Evolutionary conservation across 1,284 basidiomycete species (phyloP).

Genomic region (Puccinia novopanici): DNA sequence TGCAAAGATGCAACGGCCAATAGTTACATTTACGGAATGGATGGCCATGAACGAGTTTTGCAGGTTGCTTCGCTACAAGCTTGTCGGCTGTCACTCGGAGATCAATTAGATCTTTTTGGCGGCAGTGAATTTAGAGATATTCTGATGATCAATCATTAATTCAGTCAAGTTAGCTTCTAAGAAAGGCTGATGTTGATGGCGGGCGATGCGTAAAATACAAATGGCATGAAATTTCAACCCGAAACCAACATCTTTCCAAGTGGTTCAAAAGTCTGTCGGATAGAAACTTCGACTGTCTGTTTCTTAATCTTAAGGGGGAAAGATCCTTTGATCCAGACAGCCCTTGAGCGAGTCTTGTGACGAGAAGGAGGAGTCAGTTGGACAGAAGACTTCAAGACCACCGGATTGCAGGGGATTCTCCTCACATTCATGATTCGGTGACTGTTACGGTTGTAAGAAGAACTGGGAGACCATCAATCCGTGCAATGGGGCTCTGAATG

Average conservation of each 20-base stretch:
- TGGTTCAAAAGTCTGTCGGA: constrained; percentile 1
- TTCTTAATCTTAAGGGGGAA: not conserved
- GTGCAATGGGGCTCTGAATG: no score
- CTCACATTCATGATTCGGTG: no score
- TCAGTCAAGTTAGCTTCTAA: not conserved
- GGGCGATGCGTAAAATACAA: not conserved
- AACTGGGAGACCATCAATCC: no score
- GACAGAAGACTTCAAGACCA: not conserved
- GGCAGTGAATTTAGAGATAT: constrained; percentile 4
- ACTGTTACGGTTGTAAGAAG: no score
- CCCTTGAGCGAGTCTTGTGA: not conserved
- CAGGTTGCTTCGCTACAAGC: not conserved
- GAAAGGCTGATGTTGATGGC: not conserved
- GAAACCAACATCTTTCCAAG: constrained; percentile 20
- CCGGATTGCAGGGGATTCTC: no score
- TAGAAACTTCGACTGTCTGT: not conserved
- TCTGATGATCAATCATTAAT: not conserved
- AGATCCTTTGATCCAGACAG: constrained; percentile 11
- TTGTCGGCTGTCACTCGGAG: not conserved
- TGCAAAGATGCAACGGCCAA: not conserved
- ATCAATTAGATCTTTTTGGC: not conserved
- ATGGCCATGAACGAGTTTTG: not conserved
- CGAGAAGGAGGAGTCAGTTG: not conserved
- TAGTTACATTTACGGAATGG: not conserved
- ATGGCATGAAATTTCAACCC: not conserved